Evolutionary conservation across 352 stramenopile genomes (phyloP).

Genomic region (Halophytophthora batemanensis): DNA sequence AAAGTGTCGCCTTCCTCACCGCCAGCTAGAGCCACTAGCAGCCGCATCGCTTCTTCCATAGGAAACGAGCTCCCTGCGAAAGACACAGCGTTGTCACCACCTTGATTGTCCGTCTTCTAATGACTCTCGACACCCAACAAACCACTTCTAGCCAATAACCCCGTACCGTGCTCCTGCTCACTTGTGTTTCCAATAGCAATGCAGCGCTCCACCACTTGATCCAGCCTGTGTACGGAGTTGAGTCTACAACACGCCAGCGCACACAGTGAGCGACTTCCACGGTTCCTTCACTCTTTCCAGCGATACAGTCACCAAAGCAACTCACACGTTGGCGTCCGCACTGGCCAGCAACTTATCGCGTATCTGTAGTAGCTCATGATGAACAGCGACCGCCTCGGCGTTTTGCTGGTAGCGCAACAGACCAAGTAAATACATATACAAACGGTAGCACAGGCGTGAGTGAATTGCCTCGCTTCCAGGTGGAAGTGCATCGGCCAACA

Average conservation of each 20-base stretch:
- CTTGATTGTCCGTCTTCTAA: neutral
- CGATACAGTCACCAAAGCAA: neutral
- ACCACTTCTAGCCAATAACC: neutral
- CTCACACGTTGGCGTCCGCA: conserved; percentile 22
- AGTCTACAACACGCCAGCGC: conserved; percentile 16
- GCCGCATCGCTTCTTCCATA: conserved; percentile 35
- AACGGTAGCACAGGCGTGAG: neutral
- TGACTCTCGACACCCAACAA: neutral
- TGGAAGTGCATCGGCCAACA: neutral
- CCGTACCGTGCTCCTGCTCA: conserved; percentile 8
- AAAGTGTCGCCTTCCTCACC: conserved; percentile 57
- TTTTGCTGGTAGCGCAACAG: conserved; percentile 8
- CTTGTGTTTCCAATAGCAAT: conserved; percentile 15
- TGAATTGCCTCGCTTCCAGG: neutral
- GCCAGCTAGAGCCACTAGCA: conserved; percentile 58
- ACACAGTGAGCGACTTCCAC: neutral
- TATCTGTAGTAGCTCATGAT: conserved; percentile 25
- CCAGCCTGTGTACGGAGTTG: conserved; percentile 30
- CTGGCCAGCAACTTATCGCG: conserved; percentile 16
- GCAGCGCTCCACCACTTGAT: conserved; percentile 33
- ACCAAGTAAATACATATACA: neutral
- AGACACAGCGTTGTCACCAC: neutral
- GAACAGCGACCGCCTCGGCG: conserved; percentile 5
- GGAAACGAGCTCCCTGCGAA: conserved; percentile 5
- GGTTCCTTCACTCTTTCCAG: neutral